Percentiles rank a stretch among this genome's conserved stretches.
These are phyloP conservation scores for Citrus cavaleriei DNA, from an alignment of 345 rosid genomes.

Conservation along the genomic window DNA sequence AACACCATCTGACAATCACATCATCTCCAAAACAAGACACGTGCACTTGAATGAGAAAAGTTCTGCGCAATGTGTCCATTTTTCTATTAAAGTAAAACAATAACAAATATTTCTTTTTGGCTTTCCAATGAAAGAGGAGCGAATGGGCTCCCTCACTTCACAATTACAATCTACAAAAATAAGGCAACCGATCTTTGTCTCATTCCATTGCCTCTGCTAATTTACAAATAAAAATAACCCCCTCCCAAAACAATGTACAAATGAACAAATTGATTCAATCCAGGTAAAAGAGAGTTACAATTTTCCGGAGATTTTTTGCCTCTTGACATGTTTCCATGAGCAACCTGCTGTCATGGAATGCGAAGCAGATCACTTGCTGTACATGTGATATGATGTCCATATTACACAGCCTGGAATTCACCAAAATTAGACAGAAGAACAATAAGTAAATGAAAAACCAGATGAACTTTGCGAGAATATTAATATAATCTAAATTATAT, in stretches of 20 bases:
- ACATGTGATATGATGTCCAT: conserved; percentile 95
- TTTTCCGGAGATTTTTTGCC: conserved; percentile 85
- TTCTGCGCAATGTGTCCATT: not conserved
- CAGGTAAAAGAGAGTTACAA: conserved; percentile 88
- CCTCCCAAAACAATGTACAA: conserved; percentile 6
- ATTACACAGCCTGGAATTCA: conserved; percentile 75
- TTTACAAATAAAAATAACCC: conserved; percentile 18
- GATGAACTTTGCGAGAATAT: no score
- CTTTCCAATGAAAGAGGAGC: conserved; percentile 16
- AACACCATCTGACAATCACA: not conserved
- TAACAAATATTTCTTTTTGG: not conserved
- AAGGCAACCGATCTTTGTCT: not conserved
- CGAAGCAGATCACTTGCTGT: conserved; percentile 98
- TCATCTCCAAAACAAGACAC: not conserved
- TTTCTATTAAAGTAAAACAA: not conserved
- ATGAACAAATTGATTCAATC: conserved; percentile 45
- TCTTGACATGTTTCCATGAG: conserved; percentile 97
- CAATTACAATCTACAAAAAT: conserved; percentile 9
- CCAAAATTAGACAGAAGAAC: not conserved
- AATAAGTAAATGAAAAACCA: not conserved
- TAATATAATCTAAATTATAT: not conserved
- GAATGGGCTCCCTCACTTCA: conserved; percentile 17
- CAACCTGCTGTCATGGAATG: conserved; percentile 88
- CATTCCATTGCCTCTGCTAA: conserved; percentile 11
- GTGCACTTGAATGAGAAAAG: not conserved